Percentiles rank a stretch among this genome's conserved stretches.
These are phyloP conservation scores for Orobanche coerulescens DNA, from an alignment of 257 asterid species.

Conservation along the genomic window DNA sequence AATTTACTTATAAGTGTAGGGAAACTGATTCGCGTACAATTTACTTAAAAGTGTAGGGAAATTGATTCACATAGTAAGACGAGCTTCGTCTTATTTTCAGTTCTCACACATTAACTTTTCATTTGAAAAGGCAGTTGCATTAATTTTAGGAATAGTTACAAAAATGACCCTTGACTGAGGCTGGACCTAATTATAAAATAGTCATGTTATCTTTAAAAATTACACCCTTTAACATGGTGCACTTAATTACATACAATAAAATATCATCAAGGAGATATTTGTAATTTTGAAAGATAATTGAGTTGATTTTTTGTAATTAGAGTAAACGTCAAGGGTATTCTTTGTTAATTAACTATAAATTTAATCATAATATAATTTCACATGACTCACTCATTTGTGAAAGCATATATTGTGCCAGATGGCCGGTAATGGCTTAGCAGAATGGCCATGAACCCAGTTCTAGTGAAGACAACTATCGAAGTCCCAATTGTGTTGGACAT, in stretches of 20 bases:
- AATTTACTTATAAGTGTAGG: background rate
- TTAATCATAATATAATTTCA: background rate
- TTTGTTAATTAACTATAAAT: background rate
- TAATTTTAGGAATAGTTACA: background rate
- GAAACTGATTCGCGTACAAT: too few relatives aligned
- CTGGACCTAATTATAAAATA: background rate
- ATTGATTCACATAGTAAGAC: background rate
- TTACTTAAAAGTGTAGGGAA: background rate
- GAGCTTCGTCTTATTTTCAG: background rate
- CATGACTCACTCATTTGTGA: constrained; percentile 80
- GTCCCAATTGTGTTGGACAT: constrained; percentile 95
- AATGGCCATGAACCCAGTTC: constrained; percentile 93
- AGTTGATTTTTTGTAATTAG: background rate
- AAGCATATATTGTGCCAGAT: constrained; percentile 93
- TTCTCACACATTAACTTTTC: background rate
- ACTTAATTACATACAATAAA: too few relatives aligned
- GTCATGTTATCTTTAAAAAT: too few relatives aligned
- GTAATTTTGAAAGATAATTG: background rate
- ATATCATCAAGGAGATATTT: background rate
- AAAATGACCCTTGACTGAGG: background rate
- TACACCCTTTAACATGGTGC: too few relatives aligned
- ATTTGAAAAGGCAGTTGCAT: background rate
- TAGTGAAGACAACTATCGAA: constrained; percentile 86
- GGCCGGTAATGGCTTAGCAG: constrained; percentile 93
- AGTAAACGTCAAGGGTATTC: background rate